Percentiles rank a stretch among this genome's conserved stretches.
phyloP scores from a whole-genome alignment of 805 yeast genomes.

The Torulaspora delbrueckii region DNA sequence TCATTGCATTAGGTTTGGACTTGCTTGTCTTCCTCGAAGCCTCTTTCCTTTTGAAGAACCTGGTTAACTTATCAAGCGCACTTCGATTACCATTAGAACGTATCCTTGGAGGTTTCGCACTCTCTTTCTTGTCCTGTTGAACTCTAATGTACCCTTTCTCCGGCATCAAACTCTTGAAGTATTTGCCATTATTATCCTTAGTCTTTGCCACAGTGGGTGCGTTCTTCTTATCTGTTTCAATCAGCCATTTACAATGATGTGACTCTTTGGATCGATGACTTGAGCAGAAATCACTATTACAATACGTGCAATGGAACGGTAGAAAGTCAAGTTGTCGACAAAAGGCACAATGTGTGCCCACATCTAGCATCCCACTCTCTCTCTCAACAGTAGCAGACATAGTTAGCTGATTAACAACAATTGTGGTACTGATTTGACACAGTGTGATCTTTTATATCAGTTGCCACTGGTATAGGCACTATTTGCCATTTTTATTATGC shows the following conservation, averaged over 20 bases:
- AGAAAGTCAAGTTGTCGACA: slow-evolving; percentile 33
- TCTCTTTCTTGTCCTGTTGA: slow-evolving; percentile 5
- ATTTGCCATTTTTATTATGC: slow-evolving; percentile 1
- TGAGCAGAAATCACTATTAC: slow-evolving; percentile 31
- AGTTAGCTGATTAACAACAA: neutral
- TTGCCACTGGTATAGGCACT: neutral
- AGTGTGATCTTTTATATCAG: no score
- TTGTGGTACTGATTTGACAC: no score
- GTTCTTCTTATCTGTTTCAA: slow-evolving; percentile 8
- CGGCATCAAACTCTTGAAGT: slow-evolving; percentile 30
- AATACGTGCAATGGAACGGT: slow-evolving; percentile 32
- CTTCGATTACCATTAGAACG: slow-evolving; percentile 16
- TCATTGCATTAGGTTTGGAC: slow-evolving; percentile 12
- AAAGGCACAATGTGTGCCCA: slow-evolving; percentile 34
- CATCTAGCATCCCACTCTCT: slow-evolving; percentile 36
- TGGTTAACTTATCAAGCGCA: slow-evolving; percentile 26
- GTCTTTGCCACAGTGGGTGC: neutral
- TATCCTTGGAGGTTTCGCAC: neutral
- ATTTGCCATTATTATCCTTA: slow-evolving; percentile 18
- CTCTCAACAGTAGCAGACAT: slow-evolving; percentile 10
- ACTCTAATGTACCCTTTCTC: slow-evolving; percentile 28
- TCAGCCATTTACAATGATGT: slow-evolving; percentile 26
- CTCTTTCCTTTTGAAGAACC: slow-evolving; percentile 23
- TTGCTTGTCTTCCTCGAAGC: slow-evolving; percentile 2
- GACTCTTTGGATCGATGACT: slow-evolving; percentile 26